Evolutionary conservation across 345 rosid genomes (phyloP).

Genomic region (Rhodomyrtus tomentosa): DNA sequence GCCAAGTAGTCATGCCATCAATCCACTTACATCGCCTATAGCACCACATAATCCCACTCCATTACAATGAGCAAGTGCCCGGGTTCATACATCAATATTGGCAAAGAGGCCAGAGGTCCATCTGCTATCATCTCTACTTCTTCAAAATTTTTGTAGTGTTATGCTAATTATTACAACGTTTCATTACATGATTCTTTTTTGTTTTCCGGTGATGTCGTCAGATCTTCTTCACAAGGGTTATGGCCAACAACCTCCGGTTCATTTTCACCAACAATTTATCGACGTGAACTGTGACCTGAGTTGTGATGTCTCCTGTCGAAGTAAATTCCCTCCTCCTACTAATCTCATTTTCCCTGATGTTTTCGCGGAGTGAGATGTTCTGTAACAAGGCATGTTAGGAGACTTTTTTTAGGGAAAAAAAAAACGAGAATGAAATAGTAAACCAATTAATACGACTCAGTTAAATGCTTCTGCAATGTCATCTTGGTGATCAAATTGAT

Average conservation of each 20-base stretch:
- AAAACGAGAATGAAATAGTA: neutral
- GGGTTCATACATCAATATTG: slow-evolving; percentile 28
- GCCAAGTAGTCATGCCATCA: neutral
- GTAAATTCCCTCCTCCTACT: slow-evolving; percentile 16
- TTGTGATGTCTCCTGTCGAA: slow-evolving; percentile 29
- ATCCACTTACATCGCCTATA: neutral
- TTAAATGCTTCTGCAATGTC: neutral
- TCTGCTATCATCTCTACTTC: neutral
- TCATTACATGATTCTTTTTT: neutral
- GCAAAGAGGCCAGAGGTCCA: slow-evolving; percentile 42
- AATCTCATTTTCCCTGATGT: neutral
- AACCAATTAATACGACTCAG: neutral
- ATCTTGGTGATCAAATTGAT: neutral
- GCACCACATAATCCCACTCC: neutral
- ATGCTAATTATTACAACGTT: neutral
- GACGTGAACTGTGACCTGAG: slow-evolving; percentile 33
- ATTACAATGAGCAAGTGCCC: slow-evolving; percentile 21
- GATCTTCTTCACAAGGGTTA: slow-evolving; percentile 47
- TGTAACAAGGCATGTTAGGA: neutral
- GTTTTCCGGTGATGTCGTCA: neutral
- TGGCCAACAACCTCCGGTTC: slow-evolving; percentile 24
- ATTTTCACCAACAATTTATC: slow-evolving; percentile 12
- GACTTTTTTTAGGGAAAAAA: no score
- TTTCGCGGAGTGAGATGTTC: neutral
- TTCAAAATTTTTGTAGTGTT: neutral